These are phyloP conservation scores for Ambrosia trifida DNA, from an alignment of 129 eudicot species.

Conservation along the genomic window DNA sequence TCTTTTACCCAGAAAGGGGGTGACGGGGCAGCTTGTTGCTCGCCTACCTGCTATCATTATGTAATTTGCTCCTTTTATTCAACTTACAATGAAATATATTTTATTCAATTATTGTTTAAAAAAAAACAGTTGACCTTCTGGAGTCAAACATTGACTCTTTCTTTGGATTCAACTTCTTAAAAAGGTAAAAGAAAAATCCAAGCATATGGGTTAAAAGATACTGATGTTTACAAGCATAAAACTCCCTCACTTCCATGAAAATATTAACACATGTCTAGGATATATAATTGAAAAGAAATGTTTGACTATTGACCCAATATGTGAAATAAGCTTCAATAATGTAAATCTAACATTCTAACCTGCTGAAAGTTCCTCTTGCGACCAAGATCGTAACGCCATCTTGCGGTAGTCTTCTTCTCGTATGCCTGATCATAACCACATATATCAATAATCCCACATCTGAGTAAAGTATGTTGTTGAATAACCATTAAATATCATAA, in stretches of 20 bases:
- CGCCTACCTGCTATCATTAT: too few relatives aligned
- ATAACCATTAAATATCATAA: too few relatives aligned
- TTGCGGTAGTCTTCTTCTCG: slow-evolving; percentile 84
- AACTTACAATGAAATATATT: too few relatives aligned
- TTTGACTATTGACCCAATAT: slow-evolving; percentile 3
- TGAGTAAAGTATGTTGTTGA: not conserved
- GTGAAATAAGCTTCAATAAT: not conserved
- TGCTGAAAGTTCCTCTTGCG: slow-evolving; percentile 90
- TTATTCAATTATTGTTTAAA: too few relatives aligned
- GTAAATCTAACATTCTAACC: slow-evolving; percentile 38
- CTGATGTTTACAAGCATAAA: slow-evolving; percentile 1
- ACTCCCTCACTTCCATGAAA: not conserved
- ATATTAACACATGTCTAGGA: not conserved
- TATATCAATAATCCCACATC: slow-evolving; percentile 4
- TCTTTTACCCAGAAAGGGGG: too few relatives aligned
- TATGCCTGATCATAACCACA: slow-evolving; percentile 62
- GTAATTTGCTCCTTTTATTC: too few relatives aligned
- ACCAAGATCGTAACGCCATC: slow-evolving; percentile 96
- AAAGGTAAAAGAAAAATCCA: not conserved
- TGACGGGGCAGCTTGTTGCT: too few relatives aligned
- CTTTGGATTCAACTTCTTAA: not conserved
- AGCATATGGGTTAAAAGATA: not conserved
- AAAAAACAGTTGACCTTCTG: not conserved
- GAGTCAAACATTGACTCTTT: slow-evolving; percentile 7
- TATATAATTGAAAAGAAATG: not conserved